Evolutionary conservation across 1,284 basidiomycete species (phyloP).

Genomic region (Apiotrichum domesticum): DNA sequence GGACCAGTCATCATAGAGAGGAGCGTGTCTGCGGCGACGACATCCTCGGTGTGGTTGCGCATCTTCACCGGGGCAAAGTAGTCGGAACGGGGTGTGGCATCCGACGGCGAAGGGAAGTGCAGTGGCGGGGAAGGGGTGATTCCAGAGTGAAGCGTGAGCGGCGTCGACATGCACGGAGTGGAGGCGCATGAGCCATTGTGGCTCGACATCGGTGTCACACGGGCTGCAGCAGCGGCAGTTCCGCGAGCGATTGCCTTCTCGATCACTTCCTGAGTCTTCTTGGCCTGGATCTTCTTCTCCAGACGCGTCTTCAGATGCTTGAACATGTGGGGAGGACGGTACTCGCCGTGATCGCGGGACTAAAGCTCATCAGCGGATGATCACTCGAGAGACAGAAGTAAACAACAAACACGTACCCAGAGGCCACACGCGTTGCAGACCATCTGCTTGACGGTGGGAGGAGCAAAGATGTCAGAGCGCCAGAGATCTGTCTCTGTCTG

Average conservation of each 20-base stretch:
- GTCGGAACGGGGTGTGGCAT: no score
- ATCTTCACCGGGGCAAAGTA: no score
- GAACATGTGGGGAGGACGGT: background rate
- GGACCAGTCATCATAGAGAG: background rate
- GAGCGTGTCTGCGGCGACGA: background rate
- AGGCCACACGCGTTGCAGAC: slow-evolving; percentile 19
- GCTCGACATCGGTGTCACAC: no score
- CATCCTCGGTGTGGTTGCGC: background rate
- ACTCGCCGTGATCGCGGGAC: background rate
- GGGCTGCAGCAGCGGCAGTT: background rate
- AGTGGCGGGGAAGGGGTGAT: no score
- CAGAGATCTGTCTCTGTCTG: slow-evolving; percentile 16
- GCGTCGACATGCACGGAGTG: no score
- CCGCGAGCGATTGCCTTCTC: background rate
- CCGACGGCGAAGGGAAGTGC: no score
- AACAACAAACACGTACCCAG: slow-evolving; percentile 10
- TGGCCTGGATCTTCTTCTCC: background rate
- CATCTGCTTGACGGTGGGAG: slow-evolving; percentile 1
- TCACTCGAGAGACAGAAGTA: background rate
- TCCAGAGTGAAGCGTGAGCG: no score
- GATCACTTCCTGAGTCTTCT: background rate
- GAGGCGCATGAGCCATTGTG: no score
- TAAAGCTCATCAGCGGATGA: background rate
- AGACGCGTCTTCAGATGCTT: background rate
- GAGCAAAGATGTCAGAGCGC: slow-evolving; percentile 4